A percentile compares a stretch with the other conserved stretches of the same genome.
These are phyloP conservation scores for Dactylellina leptospora DNA, from an alignment of 2,329 filamentous ascomycete species.

Conservation along the genomic window DNA sequence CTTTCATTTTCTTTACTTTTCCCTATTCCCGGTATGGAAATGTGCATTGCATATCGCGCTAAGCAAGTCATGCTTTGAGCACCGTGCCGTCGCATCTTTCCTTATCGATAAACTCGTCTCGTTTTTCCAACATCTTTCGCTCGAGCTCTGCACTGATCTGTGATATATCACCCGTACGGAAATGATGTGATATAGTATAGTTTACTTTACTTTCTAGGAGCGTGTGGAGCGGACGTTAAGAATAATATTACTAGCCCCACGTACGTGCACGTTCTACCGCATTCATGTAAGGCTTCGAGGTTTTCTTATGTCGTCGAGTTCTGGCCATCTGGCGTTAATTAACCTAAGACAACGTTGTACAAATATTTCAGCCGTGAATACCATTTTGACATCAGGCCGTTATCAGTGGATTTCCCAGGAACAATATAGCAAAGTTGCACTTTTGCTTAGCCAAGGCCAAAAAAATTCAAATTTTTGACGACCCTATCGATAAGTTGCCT, in stretches of 20 bases:
- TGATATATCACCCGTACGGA: conserved; percentile 3
- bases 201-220: too few species aligned
- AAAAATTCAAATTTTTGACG: too few species aligned
- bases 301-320: neutral
- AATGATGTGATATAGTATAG: neutral
- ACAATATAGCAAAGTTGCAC: too few species aligned
- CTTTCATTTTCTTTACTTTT: neutral
- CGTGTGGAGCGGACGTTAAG: neutral
- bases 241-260: neutral
- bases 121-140: neutral
- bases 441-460: too few species aligned
- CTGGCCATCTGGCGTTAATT: neutral
- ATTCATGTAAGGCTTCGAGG: conserved; percentile 15
- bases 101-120: conserved; percentile 26
- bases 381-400: too few species aligned
- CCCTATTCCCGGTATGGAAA: conserved; percentile 19
- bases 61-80: conserved; percentile 17
- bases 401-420: too few species aligned
- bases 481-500: too few species aligned
- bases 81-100: conserved; percentile 18
- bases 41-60: conserved; percentile 15
- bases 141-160: neutral
- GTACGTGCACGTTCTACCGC: neutral
- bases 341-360: too few species aligned
- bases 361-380: too few species aligned